Evolutionary conservation across 352 stramenopile genomes (phyloP).

Genomic region (Phytopythium ostracodes): DNA sequence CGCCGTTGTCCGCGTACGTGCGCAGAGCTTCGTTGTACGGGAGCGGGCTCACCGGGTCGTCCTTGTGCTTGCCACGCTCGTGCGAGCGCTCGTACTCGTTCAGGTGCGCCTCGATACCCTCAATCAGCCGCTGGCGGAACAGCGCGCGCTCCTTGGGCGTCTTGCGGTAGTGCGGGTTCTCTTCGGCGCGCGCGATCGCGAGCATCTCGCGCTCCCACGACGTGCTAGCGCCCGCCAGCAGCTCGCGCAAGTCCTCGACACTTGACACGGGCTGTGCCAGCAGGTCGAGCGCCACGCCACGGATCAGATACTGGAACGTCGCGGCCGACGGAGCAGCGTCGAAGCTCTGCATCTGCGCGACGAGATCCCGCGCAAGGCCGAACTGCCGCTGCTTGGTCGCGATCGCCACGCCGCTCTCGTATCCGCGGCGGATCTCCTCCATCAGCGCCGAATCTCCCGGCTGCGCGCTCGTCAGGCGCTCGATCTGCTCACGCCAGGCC

Average conservation of each 20-base stretch:
- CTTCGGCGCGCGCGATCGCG: conserved; percentile 46
- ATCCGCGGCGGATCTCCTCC: conserved; percentile 36
- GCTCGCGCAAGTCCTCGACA: conserved; percentile 24
- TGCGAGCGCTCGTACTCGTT: conserved; percentile 41
- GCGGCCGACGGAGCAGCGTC: conserved; percentile 22
- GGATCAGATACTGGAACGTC: conserved; percentile 51
- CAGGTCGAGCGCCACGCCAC: conserved; percentile 38
- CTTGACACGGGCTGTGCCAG: conserved; percentile 15
- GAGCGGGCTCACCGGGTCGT: conserved; percentile 15
- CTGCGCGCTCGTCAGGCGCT: conserved; percentile 19
- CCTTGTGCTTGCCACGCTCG: conserved; percentile 8
- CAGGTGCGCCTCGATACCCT: conserved; percentile 37
- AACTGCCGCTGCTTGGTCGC: conserved; percentile 72
- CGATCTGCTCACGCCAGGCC: conserved; percentile 32
- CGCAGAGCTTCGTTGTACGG: conserved; percentile 66
- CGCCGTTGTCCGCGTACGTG: conserved; percentile 47
- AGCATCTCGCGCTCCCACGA: conserved; percentile 55
- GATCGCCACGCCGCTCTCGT: conserved; percentile 67
- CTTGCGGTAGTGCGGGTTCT: conserved; percentile 58
- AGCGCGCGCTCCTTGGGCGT: conserved; percentile 38
- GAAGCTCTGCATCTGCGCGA: conserved; percentile 45
- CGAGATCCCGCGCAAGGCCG: conserved; percentile 30
- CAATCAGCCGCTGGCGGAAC: conserved; percentile 40
- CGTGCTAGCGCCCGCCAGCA: conserved; percentile 21
- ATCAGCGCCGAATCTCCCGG: conserved; percentile 8